These are phyloP conservation scores for Ceratobasidium sp. DNA, from an alignment of 1,284 basidiomycete species.

Conservation along the genomic window DNA sequence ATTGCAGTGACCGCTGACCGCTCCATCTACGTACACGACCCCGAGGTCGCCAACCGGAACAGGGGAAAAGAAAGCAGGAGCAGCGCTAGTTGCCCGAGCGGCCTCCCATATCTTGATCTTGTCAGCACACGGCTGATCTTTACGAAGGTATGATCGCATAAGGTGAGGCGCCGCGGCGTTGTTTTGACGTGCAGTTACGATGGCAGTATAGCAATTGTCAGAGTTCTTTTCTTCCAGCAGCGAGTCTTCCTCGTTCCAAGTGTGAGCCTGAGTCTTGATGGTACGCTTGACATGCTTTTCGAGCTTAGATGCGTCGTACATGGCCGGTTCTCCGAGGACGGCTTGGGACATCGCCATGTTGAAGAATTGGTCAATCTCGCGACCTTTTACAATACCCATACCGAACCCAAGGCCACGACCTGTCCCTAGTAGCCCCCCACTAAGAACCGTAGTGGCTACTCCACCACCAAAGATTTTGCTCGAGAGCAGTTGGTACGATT, in stretches of 20 bases:
- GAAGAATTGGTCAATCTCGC: neutral
- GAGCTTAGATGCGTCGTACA: conserved; percentile 17
- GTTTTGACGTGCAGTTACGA: conserved; percentile 12
- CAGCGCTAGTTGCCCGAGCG: conserved; percentile 27
- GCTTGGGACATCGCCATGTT: conserved; percentile 6
- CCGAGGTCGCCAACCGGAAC: neutral
- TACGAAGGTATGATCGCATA: conserved; percentile 25
- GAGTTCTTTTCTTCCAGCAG: neutral
- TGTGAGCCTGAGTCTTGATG: neutral
- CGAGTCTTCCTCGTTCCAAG: conserved; percentile 6
- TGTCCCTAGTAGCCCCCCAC: neutral
- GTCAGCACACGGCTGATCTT: neutral
- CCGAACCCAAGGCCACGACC: conserved; percentile 8
- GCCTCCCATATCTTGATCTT: conserved; percentile 31
- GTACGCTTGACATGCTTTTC: conserved; percentile 24
- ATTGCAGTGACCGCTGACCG: conserved; percentile 24
- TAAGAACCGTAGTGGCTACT: neutral
- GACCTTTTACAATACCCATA: conserved; percentile 16
- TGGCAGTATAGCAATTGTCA: conserved; percentile 8
- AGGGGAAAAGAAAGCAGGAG: conserved; percentile 15
- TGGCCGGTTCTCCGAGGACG: neutral
- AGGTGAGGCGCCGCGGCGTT: conserved; percentile 5
- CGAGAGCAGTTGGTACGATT: conserved; percentile 33
- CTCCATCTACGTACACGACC: conserved; percentile 10
- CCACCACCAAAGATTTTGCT: conserved; percentile 30